Evolutionary conservation across 192 early-diverging fungal species (phyloP).

Genomic region (Pilobolus umbonatus): DNA sequence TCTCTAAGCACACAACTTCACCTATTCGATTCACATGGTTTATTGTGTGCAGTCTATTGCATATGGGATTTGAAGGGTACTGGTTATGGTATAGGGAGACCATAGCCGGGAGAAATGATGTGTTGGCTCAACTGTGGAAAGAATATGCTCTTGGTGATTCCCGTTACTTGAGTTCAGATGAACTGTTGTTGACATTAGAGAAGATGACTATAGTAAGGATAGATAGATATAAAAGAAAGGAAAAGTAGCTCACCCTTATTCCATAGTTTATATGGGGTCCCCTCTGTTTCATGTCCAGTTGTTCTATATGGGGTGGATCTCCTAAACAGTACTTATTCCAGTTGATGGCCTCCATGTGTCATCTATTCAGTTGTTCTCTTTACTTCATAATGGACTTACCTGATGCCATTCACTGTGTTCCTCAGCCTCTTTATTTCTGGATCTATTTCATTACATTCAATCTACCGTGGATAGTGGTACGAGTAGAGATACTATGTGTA

Average conservation of each 20-base stretch:
- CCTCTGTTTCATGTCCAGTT: slow-evolving; percentile 50
- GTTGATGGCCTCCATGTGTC: slow-evolving; percentile 56
- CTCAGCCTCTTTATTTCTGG: slow-evolving; percentile 81
- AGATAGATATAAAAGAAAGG: slow-evolving; percentile 25
- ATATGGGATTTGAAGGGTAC: slow-evolving; percentile 83
- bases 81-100: slow-evolving; percentile 65
- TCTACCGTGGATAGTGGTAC: slow-evolving; percentile 70
- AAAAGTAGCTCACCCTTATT: slow-evolving; percentile 12
- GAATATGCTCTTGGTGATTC: slow-evolving; percentile 89
- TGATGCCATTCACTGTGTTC: slow-evolving; percentile 62
- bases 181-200: slow-evolving; percentile 83
- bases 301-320: slow-evolving; percentile 46
- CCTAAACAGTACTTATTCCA: slow-evolving; percentile 55
- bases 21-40: slow-evolving; percentile 70
- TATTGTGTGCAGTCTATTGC: slow-evolving; percentile 73
- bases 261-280: slow-evolving; percentile 50
- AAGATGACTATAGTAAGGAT: slow-evolving; percentile 78
- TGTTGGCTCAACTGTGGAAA: slow-evolving; percentile 82
- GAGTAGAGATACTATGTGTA: not conserved
- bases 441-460: slow-evolving; percentile 89
- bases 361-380: slow-evolving; percentile 79
- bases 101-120: slow-evolving; percentile 48
- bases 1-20: not conserved
- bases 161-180: slow-evolving; percentile 79
- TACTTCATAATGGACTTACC: slow-evolving; percentile 73